Base-by-base conservation (phyloP, 2,329 filamentous ascomycete species). In the Calonectria hongkongensis region DNA sequence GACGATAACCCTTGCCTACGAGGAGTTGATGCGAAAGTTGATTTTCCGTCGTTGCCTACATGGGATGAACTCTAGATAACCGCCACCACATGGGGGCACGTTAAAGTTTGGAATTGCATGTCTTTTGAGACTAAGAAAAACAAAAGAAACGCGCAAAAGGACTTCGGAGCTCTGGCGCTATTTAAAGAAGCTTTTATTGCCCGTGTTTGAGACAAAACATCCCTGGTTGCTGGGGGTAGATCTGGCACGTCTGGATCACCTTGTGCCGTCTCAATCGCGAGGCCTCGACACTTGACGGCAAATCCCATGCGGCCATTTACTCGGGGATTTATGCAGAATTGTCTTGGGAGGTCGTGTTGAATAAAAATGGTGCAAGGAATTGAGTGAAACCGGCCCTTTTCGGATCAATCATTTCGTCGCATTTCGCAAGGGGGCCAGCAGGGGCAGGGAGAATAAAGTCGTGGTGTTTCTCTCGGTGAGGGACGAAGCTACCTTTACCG, bases 271-370 rank as follows among this genome's bases (percentile, higher is more conserved):
- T 16, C n/a, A 16, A n/a, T 51, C 30, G 27, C 15, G 16, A 62
- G 54, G 66, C 12, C 43, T 56, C 21, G 28, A 45, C 54, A n/a
- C n/a, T 39, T 12, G 33, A 60, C 54, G 33, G 54, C 21, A 60
- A 60, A 60, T 60, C 54, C 54, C 21, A 68, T 30, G 30, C 54
- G 60, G 51, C 60, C 58, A 30, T 78, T 79, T 79, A 76, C 73
- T 79, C 77, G 77, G 77, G 74, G 63, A 48, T 77, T 79, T 70
- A 79, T 79, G 77, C 77, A 68, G 75, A 76, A 71, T 68, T 63
- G 47, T 50, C 36, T 54, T 41, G 63, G 63, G 18, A 9, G 7
- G 13, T 25, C 15, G 47, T 28, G 45, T 15, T 50, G 30, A 66
- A 65, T 65, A 27, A 39, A 54, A 51, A 54, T 28, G 33, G 28